Evolutionary conservation across 164 flowering plant species (phyloP), one percentile per base, ranked within the genome.

Genomic region (Magnolia changhungtana): DNA sequence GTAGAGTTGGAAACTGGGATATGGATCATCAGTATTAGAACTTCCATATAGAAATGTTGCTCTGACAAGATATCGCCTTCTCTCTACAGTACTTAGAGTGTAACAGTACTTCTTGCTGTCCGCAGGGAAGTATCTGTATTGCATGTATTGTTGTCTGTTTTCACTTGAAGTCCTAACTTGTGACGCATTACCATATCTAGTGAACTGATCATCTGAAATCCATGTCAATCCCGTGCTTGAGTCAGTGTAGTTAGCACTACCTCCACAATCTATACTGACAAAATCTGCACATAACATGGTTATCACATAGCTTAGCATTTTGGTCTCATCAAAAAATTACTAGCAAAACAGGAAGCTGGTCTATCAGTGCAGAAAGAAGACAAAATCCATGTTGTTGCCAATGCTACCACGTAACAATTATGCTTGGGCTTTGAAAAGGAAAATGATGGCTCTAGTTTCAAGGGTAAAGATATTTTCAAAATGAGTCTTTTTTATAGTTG

Each of bases 221-320:
- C 99, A 96, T 72, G 72, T 73, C 8, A 93, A 76, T 21, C 96
- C 93, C 7, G 96, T 96, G 23, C 51, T 78, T 64, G 82, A 78
- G 81, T 96, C 98, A 1, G 90, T 90, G 81, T 90, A 87, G 71
- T 87, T 88, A 9, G 82, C 77, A 68, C 86, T 75, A 8, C 90
- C 91, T 81, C 99, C 99, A 86, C 99, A 96, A 71, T 96, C 98
- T 82, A 96, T 86, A 78, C 97, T 96, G 51, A 91, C 77, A 80
- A 96, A 96, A 59, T 93, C 99, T 96, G 93, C 86, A 85, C n/a
- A 51, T 59, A 7, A 31, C 58, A 63, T 19, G 68, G 69, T 74
- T 63, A 74, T 37, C 14, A 18, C 18, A 45, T 31, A 49, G 23
- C n/a, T 63, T 4, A 67, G 27, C 18, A 67, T 67, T 23, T 67